Evolutionary conservation across 148 eudicot genomes (phyloP).

Genomic region (Arctostaphylos glauca): DNA sequence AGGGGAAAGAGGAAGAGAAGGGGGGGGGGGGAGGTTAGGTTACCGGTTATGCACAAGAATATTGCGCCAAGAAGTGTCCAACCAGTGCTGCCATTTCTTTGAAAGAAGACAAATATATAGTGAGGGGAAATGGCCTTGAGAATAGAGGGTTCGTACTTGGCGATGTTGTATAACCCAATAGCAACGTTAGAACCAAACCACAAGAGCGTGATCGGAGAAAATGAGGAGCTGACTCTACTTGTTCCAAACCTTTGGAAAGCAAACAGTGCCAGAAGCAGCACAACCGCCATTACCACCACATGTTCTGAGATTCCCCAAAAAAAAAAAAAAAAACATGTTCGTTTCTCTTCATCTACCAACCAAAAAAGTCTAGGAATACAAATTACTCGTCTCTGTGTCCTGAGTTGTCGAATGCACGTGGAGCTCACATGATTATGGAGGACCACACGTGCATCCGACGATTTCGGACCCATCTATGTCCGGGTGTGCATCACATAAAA

Average conservation of each 20-base stretch:
- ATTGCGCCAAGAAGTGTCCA: conserved; percentile 32
- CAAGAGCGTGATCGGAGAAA: conserved; percentile 34
- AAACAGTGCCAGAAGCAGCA: conserved; percentile 25
- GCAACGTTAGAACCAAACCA: conserved; percentile 27
- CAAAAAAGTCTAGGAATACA: no score
- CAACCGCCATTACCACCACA: conserved; percentile 27
- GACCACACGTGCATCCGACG: no score
- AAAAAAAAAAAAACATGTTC: no score
- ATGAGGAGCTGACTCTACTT: conserved; percentile 26
- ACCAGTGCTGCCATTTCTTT: conserved; percentile 19
- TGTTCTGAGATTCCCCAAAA: no score
- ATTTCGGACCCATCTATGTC: no score
- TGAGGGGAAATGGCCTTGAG: conserved; percentile 37
- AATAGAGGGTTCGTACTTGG: conserved; percentile 25
- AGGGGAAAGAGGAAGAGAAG: neutral
- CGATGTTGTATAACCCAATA: conserved; percentile 28
- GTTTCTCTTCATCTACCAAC: no score
- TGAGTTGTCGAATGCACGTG: no score
- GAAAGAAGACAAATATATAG: conserved; percentile 27
- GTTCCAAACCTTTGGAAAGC: conserved; percentile 33
- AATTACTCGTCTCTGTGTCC: no score
- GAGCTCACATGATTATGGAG: no score
- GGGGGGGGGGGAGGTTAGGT: neutral
- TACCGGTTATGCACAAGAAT: conserved; percentile 38
- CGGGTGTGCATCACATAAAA: no score